Conservation (phyloP, 1,139 yeast genomes). For the Taiozyma sp. region DNA sequence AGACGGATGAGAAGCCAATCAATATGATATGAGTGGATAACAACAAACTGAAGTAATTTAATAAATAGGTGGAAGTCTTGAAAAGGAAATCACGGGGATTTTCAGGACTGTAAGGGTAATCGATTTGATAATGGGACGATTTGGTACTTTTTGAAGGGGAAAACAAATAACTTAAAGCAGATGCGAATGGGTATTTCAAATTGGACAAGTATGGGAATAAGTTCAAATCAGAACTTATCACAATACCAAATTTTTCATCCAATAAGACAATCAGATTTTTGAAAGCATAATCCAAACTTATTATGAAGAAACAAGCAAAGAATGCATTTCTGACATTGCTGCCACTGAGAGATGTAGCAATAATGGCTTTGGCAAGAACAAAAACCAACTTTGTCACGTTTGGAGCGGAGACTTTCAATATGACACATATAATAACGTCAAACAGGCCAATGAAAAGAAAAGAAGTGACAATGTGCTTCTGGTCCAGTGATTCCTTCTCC, state of each 20-base stretch:
- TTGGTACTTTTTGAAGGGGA: background rate
- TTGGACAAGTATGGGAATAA: slow-evolving; percentile 14
- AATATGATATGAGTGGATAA: slow-evolving; percentile 38
- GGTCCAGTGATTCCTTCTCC: slow-evolving; percentile 3
- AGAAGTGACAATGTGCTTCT: slow-evolving; percentile 12
- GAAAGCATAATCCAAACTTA: slow-evolving; percentile 9
- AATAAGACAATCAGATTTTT: slow-evolving; percentile 10
- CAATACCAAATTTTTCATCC: slow-evolving; percentile 5
- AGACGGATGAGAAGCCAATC: slow-evolving; percentile 33
- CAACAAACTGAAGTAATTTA: slow-evolving; percentile 30
- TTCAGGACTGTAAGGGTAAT: background rate
- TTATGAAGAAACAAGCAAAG: slow-evolving; percentile 6
- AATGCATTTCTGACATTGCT: slow-evolving; percentile 19
- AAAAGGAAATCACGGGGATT: background rate
- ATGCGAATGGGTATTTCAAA: slow-evolving; percentile 2
- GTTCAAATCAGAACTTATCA: slow-evolving; percentile 1
- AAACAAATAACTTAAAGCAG: background rate
- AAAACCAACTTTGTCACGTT: slow-evolving; percentile 34
- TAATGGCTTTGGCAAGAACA: slow-evolving; percentile 41
- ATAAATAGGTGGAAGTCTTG: slow-evolving; percentile 10
- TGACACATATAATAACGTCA: slow-evolving; percentile 31
- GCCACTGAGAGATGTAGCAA: slow-evolving; percentile 42
- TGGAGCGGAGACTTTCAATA: slow-evolving; percentile 32
- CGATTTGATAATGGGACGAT: background rate
- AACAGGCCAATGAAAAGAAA: slow-evolving; percentile 20